These are phyloP conservation scores for Mucor indicus DNA, from an alignment of 371 early-diverging fungal genomes.

Conservation along the genomic window DNA sequence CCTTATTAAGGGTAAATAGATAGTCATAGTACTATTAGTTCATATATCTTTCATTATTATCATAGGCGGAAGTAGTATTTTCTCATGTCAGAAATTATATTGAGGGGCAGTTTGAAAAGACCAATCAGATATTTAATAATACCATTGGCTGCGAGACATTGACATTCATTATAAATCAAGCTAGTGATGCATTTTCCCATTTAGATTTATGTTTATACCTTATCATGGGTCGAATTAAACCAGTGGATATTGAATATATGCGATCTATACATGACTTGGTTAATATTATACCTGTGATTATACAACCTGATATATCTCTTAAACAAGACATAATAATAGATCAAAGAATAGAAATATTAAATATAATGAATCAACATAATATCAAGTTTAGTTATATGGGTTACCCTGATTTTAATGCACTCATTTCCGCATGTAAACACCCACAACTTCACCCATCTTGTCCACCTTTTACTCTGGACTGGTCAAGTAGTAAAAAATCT, in stretches of 20 bases:
- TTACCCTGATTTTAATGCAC: slow-evolving; percentile 4
- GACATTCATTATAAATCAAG: slow-evolving; percentile 5
- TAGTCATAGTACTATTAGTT: slow-evolving; percentile 31
- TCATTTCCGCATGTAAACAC: slow-evolving; percentile 5
- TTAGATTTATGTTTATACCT: slow-evolving; percentile 70
- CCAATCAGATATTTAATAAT: slow-evolving; percentile 26
- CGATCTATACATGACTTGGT: slow-evolving; percentile 53
- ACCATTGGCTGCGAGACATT: slow-evolving; percentile 17
- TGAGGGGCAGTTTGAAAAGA: slow-evolving; percentile 37
- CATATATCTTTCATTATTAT: no score
- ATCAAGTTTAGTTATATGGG: slow-evolving; percentile 11
- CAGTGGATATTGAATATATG: slow-evolving; percentile 77
- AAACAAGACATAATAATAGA: slow-evolving; percentile 8
- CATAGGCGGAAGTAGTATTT: slow-evolving; percentile 38
- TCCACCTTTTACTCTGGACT: slow-evolving; percentile 13
- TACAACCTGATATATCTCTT: slow-evolving; percentile 53
- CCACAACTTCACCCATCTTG: background rate
- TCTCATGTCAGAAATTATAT: slow-evolving; percentile 27
- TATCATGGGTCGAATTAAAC: slow-evolving; percentile 61
- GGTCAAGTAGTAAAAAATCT: slow-evolving; percentile 6
- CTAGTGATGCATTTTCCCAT: slow-evolving; percentile 49
- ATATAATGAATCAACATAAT: slow-evolving; percentile 3
- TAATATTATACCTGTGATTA: slow-evolving; percentile 63
- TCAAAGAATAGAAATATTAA: slow-evolving; percentile 5
- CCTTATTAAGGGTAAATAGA: slow-evolving; percentile 41